phyloP scores from a whole-genome alignment of 768 basidiomycete species.

The Suillus plorans region DNA sequence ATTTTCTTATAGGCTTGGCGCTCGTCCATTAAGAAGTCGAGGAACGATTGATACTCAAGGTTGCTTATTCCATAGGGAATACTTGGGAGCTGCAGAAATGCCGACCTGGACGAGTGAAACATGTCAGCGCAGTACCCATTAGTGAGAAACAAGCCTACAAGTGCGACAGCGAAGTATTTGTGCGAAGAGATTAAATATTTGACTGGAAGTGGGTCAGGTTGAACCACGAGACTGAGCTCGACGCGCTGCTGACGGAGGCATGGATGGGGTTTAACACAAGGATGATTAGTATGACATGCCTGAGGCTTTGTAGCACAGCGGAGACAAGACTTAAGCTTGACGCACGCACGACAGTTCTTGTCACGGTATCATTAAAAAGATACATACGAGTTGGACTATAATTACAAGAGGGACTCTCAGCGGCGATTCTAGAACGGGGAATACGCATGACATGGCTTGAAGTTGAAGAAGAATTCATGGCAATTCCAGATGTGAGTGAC shows the following conservation, averaged over 20 bases:
- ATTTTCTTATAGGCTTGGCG: not conserved
- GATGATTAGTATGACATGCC: not conserved
- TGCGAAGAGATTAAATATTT: not conserved
- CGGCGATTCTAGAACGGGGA: not conserved
- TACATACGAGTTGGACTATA: not conserved
- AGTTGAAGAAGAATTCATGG: not conserved
- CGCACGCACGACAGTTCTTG: not conserved
- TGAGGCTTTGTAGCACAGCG: not conserved
- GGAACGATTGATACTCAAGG: not conserved
- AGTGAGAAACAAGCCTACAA: not conserved
- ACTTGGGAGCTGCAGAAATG: conserved; percentile 12
- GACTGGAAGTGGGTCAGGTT: not conserved
- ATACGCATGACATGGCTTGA: not conserved
- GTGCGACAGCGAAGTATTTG: not conserved
- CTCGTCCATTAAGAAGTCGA: not conserved
- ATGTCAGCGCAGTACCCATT: not conserved
- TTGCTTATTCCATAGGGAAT: not conserved
- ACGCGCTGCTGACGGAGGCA: not conserved
- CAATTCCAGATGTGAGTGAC: not conserved
- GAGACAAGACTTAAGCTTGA: not conserved
- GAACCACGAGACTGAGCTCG: not conserved
- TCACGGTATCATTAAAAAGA: not conserved
- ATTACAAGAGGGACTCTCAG: not conserved
- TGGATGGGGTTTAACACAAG: not conserved
- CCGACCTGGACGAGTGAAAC: conserved; percentile 7